Evolutionary conservation across 148 eudicot species (phyloP).

Genomic region (Mesembryanthemum crystallinum): DNA sequence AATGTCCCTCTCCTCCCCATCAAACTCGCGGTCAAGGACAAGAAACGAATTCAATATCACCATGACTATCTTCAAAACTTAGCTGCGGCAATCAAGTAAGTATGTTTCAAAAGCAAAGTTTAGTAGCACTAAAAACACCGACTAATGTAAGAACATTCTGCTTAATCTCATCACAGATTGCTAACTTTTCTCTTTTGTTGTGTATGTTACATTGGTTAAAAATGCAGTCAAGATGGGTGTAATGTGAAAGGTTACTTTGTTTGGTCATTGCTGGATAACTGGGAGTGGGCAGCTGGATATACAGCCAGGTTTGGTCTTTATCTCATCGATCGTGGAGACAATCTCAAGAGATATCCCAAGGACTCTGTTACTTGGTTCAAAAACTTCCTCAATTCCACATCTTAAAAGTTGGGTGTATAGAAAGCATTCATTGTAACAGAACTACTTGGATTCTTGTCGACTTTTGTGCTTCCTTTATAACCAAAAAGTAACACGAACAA

Average conservation of each 20-base stretch:
- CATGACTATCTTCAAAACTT: constrained; percentile 72
- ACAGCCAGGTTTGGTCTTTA: constrained; percentile 75
- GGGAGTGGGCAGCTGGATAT: constrained; percentile 94
- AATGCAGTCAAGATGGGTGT: constrained; percentile 80
- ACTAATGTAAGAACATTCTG: too few relatives aligned
- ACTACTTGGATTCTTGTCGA: neutral
- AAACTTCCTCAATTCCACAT: constrained; percentile 32
- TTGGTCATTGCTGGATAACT: constrained; percentile 94
- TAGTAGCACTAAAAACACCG: too few relatives aligned
- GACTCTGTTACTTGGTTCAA: constrained; percentile 82
- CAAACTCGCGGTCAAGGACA: constrained; percentile 60
- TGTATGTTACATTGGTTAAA: neutral
- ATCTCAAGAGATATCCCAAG: constrained; percentile 73
- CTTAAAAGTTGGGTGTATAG: neutral
- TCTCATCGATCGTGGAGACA: constrained; percentile 64
- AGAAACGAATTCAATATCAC: constrained; percentile 73
- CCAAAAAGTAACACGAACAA: neutral
- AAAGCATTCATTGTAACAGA: neutral
- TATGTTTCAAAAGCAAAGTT: constrained; percentile 24
- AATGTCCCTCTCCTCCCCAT: constrained; percentile 41
- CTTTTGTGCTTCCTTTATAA: neutral
- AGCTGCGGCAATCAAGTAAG: constrained; percentile 85
- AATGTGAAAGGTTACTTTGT: constrained; percentile 87
- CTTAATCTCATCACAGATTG: neutral
- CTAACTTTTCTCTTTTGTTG: neutral